Percentiles rank a stretch among this genome's conserved stretches.
phyloP scores from a whole-genome alignment of 176 grass and related monocot genomes.

The Hsuehochloa calcarea region DNA sequence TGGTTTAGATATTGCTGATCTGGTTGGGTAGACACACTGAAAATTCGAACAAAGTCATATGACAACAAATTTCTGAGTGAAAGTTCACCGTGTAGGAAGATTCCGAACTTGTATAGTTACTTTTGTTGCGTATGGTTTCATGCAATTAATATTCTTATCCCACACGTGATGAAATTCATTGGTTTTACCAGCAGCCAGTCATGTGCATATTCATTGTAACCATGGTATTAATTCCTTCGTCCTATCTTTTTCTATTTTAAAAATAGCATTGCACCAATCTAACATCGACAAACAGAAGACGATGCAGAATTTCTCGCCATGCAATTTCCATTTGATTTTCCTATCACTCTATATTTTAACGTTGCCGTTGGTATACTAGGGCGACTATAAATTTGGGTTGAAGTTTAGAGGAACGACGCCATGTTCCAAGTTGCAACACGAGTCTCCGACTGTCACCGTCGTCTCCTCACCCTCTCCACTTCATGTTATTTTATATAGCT shows the following conservation, averaged over 20 bases:
- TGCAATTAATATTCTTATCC: neutral
- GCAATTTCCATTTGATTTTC: neutral
- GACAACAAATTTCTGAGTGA: neutral
- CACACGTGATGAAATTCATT: neutral
- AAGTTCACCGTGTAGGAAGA: neutral
- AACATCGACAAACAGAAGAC: slow-evolving; percentile 7
- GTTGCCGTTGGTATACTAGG: neutral
- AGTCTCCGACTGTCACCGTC: slow-evolving; percentile 43
- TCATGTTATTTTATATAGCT: slow-evolving; percentile 19
- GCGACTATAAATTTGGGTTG: slow-evolving; percentile 8
- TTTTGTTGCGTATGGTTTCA: neutral
- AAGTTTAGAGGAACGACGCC: neutral
- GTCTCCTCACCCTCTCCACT: slow-evolving; percentile 34
- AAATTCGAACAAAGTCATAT: neutral
- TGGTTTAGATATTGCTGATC: neutral
- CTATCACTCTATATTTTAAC: slow-evolving; percentile 17
- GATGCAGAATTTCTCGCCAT: neutral
- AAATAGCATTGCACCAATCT: neutral
- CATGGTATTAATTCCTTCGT: neutral
- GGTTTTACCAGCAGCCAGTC: neutral
- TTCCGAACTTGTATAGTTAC: neutral
- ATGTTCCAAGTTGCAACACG: neutral
- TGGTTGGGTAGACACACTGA: neutral
- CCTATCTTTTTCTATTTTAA: neutral
- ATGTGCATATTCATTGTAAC: neutral